Evolutionary conservation across 305 asterid genomes (phyloP).

Genomic region (Ajuga reptans): DNA sequence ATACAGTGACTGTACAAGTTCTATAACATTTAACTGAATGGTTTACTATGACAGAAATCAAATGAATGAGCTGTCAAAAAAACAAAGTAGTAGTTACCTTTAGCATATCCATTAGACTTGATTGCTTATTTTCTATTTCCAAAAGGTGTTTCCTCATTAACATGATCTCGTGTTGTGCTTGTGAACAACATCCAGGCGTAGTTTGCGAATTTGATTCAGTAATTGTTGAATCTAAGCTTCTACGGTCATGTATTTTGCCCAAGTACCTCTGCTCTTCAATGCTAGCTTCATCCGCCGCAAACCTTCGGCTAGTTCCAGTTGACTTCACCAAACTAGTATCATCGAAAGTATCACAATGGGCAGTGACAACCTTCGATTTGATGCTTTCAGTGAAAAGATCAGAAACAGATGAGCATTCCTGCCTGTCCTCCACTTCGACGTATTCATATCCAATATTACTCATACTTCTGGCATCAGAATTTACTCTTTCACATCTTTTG

Average conservation of each 20-base stretch:
- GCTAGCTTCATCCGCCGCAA: conserved; percentile 53
- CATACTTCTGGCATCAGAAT: conserved; percentile 38
- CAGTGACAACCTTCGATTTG: conserved; percentile 36
- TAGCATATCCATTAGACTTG: conserved; percentile 66
- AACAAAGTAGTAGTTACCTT: conserved; percentile 42
- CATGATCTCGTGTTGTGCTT: conserved; percentile 59
- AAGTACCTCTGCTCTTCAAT: conserved; percentile 60
- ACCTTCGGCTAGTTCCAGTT: conserved; percentile 49
- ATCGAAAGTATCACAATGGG: conserved; percentile 39
- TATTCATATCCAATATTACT: conserved; percentile 53
- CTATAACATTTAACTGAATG: background rate
- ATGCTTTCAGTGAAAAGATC: conserved; percentile 51
- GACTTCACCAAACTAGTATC: conserved; percentile 53
- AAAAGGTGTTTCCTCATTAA: conserved; percentile 63
- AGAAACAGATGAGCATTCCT: conserved; percentile 60
- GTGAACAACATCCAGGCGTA: conserved; percentile 49
- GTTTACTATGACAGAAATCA: background rate
- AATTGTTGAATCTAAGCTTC: conserved; percentile 77
- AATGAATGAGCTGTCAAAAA: conserved; percentile 15
- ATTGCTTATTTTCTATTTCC: conserved; percentile 81
- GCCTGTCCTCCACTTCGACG: conserved; percentile 66
- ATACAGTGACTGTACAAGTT: background rate
- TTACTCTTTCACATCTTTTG: conserved; percentile 46
- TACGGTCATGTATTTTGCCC: conserved; percentile 49
- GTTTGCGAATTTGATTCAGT: conserved; percentile 58